Evolutionary conservation across 768 basidiomycete species (phyloP), one percentile per base, ranked within the genome.

Genomic region (Strobilomyces confusus): DNA sequence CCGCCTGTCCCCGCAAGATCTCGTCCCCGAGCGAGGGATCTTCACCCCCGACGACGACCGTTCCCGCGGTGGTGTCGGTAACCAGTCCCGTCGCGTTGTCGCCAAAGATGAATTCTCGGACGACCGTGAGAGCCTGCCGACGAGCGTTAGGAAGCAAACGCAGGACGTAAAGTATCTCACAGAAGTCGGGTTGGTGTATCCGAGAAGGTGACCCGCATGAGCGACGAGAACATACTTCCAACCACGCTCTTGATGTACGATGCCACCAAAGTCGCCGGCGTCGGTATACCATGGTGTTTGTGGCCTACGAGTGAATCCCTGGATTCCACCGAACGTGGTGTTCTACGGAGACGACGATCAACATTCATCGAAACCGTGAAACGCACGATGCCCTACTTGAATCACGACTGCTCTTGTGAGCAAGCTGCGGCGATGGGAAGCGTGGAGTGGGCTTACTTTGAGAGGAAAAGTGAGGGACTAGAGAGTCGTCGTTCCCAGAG

Each of bases 311-410:
- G 84, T 81, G 65, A 90, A 90, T 2, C 87, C 87, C 68, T 84
- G 84, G 37, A 83, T 82, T 9, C 86, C 86, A 25, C 86, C 86
- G 61, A 89, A 90, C 1, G 87, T 89, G n/a, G 86, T 87, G 61
- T 90, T 90, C 83, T 87, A 54, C 8, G 0, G 51, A 12, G 2
- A 34, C 23, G 2, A 26, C 20, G 25, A 9, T 59, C n/a, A 50
- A 49, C 17, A 44, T 1, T 2, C 8, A 22, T n/a, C 23, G 20
- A 32, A 23, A 15, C 17, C 9, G 29, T 23, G 23, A 29, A 52
- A 37, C 19, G 7, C 6, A 7, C 11, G 13, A 51, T 48, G 45
- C 56, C 61, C 15, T 49, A 78, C 81, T 67, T 82, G 82, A 33
- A 84, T 83, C 11, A 77, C 73, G 48, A 83, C 80, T 82, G 37